Percentiles rank a stretch among this genome's conserved stretches.
phyloP scores from a whole-genome alignment of 2,329 filamentous ascomycete species.

The Fusarium foetens region DNA sequence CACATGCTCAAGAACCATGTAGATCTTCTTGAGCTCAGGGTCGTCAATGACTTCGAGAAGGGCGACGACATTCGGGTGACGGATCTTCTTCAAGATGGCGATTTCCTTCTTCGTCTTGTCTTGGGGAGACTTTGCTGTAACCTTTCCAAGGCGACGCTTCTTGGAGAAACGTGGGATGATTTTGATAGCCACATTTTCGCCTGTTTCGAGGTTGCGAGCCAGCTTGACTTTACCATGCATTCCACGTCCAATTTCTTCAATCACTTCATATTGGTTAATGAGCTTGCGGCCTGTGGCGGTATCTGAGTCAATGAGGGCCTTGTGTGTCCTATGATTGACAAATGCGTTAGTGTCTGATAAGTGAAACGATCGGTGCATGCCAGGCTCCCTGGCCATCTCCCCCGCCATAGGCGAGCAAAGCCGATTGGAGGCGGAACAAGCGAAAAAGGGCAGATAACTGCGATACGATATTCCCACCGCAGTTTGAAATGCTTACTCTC shows the following conservation, averaged over 20 bases:
- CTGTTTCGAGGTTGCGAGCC: conserved; percentile 80
- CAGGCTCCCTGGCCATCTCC: conserved; percentile 19
- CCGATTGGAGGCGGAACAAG: conserved; percentile 5
- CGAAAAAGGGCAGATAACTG: background rate
- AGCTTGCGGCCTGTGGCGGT: conserved; percentile 89
- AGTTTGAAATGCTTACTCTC: conserved; percentile 70
- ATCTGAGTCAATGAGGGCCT: conserved; percentile 90
- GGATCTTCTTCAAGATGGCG: conserved; percentile 97
- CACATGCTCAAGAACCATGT: conserved; percentile 96
- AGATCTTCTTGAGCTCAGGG: conserved; percentile 95
- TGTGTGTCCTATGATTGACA: conserved; percentile 73
- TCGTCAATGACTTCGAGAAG: conserved; percentile 98
- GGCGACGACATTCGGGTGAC: conserved; percentile 96
- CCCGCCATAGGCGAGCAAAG: conserved; percentile 14
- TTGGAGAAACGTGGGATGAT: conserved; percentile 97
- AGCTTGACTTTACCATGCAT: conserved; percentile 98
- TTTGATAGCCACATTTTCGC: conserved; percentile 92
- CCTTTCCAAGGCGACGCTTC: conserved; percentile 87
- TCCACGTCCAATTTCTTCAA: conserved; percentile 94
- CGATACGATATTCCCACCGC: background rate
- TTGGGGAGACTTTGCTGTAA: conserved; percentile 71
- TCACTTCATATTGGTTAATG: conserved; percentile 97
- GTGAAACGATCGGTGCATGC: conserved; percentile 10
- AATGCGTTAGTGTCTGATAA: conserved; percentile 30
- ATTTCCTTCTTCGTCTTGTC: conserved; percentile 95